A percentile compares a stretch with the other conserved stretches of the same genome.
Conservation (phyloP, 208 protist genomes). For the Wallacemonas rigidus region DNA sequence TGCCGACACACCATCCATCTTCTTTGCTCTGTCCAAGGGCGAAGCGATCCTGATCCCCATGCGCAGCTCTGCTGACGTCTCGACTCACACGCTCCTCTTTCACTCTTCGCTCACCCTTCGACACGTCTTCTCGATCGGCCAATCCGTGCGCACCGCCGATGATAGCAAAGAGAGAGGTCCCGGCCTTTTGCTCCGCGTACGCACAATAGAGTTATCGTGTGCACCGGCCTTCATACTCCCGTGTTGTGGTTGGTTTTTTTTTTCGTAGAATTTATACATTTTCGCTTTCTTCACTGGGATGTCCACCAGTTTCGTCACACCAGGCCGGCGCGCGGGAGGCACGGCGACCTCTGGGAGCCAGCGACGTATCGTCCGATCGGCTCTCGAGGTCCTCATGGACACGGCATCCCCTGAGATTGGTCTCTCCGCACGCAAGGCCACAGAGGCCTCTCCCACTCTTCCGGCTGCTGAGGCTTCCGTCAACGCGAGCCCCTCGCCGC, state of each 20-base stretch:
- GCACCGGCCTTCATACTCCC: too few species aligned
- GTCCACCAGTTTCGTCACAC: conserved; percentile 32
- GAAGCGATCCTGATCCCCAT: too few species aligned
- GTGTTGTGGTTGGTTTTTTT: not conserved
- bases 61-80: not conserved
- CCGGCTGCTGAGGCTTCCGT: too few species aligned
- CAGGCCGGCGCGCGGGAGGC: conserved; percentile 17
- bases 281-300: conserved; percentile 16
- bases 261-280: not conserved
- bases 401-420: conserved; percentile 45
- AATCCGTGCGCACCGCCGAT: too few species aligned
- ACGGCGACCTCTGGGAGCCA: conserved; percentile 17
- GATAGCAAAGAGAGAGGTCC: too few species aligned
- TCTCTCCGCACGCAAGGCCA: not conserved
- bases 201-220: too few species aligned
- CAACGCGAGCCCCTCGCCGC: conserved; percentile 6
- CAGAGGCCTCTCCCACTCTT: conserved; percentile 1
- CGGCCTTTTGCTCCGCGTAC: too few species aligned
- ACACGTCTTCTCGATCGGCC: conserved; percentile 14
- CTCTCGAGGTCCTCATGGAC: conserved; percentile 66
- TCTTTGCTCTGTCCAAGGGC: too few species aligned
- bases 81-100: not conserved
- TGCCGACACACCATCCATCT: too few species aligned
- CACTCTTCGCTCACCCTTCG: not conserved
- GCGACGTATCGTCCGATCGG: conserved; percentile 71